Evolutionary conservation across 2,329 filamentous ascomycete species (phyloP), one percentile per base, ranked within the genome.

Genomic region (Diaporthe capsici): DNA sequence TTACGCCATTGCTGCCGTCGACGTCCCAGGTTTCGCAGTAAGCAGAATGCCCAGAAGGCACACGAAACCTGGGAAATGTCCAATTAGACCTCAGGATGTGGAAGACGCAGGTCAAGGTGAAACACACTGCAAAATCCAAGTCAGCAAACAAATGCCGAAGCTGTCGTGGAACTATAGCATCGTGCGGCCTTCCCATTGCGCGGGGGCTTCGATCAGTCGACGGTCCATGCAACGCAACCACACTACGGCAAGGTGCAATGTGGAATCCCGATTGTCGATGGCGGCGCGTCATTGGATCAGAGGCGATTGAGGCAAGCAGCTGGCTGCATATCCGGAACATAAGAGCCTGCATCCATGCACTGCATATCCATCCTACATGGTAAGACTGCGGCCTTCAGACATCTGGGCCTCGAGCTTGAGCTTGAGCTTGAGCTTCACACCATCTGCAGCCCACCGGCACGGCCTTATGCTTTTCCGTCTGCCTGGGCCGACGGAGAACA

Each of bases 61-160:
- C 49, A 70, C 65, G 65, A 53, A 70, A 55, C 49, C 47, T 28
- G 47, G 55, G 49, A 39, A 55, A 55, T 13, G 49, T 70, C 65
- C 65, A 70, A 70, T 70, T 42, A 70, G 47, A 55, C 65, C 8
- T 42, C 65, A 42, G 31, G 49, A n/a, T 12, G 65, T 55, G 65
- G 25, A 55, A 55, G 47, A 70, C 20, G 49, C 65, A 49, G 15
- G 15, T 55, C 49, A 70, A 55, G 47, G 37, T 70, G 65, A 70
- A 70, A 70, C 65, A 42, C 49, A 42, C 22, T 28, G 65, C 65
- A 70, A 20, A 53, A 53, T 68, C 47, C 65, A 68, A 39, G 65
- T 70, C 37, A 70, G 65, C 65, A 70, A 42, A 53, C 65, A 70
- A 70, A 70, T 70, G 65, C 65, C 65, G 65, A 53, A 70, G 47